These are phyloP conservation scores for Boletus rubropictus DNA, from an alignment of 768 basidiomycete genomes.

Conservation along the genomic window DNA sequence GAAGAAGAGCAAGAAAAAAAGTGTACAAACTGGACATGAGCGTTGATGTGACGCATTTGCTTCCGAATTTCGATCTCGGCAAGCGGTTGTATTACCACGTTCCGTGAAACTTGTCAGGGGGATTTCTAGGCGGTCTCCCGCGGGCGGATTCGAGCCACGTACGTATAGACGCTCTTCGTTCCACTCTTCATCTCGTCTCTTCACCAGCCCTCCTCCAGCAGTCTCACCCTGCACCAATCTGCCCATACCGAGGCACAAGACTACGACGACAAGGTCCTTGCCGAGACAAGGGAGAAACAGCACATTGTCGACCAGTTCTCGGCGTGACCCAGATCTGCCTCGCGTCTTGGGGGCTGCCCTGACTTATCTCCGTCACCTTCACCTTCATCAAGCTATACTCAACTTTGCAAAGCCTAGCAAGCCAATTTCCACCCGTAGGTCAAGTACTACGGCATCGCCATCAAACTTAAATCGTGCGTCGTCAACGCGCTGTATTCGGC, in stretches of 20 bases:
- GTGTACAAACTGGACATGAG: neutral
- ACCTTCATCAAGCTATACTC: conserved; percentile 7
- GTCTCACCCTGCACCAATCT: neutral
- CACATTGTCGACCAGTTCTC: conserved; percentile 6
- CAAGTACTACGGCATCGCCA: neutral
- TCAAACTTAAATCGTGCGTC: conserved; percentile 7
- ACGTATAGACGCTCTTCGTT: conserved; percentile 4
- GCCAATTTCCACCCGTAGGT: neutral
- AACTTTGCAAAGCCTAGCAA: neutral
- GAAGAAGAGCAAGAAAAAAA: neutral
- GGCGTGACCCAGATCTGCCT: neutral
- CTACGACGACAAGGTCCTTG: conserved; percentile 1
- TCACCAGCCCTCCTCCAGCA: neutral
- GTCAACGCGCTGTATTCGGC: neutral
- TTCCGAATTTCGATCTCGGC: conserved; percentile 6
- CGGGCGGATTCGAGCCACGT: conserved; percentile 8
- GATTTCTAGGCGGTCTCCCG: conserved; percentile 12
- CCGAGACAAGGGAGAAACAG: conserved; percentile 16
- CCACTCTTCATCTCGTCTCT: neutral
- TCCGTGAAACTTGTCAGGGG: conserved; percentile 19
- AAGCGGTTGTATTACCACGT: neutral
- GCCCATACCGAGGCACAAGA: conserved; percentile 3
- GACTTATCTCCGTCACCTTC: conserved; percentile 21
- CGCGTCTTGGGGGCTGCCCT: conserved; percentile 11
- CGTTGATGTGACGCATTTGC: neutral